Percentiles rank a stretch among this genome's conserved stretches.
phyloP scores from a whole-genome alignment of 768 basidiomycete species.

The Calocera viscosa region DNA sequence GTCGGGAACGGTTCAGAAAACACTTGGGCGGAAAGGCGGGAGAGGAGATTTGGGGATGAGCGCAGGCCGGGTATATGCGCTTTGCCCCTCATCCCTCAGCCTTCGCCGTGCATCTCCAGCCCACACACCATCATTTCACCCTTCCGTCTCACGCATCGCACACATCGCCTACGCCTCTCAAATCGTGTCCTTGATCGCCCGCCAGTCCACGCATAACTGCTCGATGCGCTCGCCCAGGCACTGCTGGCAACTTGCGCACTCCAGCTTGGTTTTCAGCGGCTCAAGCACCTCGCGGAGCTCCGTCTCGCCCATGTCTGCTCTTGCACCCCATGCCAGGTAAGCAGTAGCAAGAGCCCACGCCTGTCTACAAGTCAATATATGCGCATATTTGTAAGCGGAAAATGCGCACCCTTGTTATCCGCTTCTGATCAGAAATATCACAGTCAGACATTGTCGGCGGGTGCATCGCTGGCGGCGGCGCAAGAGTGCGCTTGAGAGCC shows the following conservation, averaged over 20 bases:
- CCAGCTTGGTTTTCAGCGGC: neutral
- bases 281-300: neutral
- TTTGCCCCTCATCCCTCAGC: neutral
- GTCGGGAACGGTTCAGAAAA: neutral
- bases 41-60: neutral
- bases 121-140: neutral
- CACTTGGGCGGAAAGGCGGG: neutral
- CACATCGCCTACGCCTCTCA: neutral
- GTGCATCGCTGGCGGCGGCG: slow-evolving; percentile 64
- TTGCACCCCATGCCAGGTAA: slow-evolving; percentile 2
- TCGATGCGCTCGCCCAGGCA: slow-evolving; percentile 2
- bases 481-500: slow-evolving; percentile 64
- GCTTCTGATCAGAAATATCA: slow-evolving; percentile 4
- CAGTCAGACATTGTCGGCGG: slow-evolving; percentile 37
- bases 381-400: neutral
- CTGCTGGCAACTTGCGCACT: neutral
- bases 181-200: slow-evolving; percentile 1
- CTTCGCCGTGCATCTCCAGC: neutral
- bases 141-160: neutral
- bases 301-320: neutral
- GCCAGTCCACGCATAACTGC: neutral
- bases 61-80: slow-evolving; percentile 9
- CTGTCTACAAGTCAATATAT: neutral
- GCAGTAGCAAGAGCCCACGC: slow-evolving; percentile 5
- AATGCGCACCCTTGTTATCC: slow-evolving; percentile 1